phyloP scores from a whole-genome alignment of 139 green algal genomes.

The Axilococcus clingmanii region DNA sequence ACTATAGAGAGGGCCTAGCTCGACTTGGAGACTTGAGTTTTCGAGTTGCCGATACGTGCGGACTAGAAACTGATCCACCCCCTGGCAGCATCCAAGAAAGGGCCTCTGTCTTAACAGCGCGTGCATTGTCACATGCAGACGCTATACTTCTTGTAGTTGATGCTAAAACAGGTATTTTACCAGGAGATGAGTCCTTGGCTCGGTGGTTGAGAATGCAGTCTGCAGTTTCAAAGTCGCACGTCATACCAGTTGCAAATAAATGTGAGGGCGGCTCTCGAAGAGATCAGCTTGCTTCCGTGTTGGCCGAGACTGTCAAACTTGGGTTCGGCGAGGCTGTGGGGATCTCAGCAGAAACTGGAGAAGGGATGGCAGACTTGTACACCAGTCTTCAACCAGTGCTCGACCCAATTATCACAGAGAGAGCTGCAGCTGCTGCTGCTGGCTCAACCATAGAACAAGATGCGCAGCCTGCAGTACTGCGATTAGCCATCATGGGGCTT shows the following conservation, averaged over 20 bases:
- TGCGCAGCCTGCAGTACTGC: slow-evolving; percentile 1
- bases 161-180: slow-evolving; percentile 39
- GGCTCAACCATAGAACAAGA: no score
- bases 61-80: slow-evolving; percentile 56
- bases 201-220: slow-evolving; percentile 47
- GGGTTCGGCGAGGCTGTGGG: slow-evolving; percentile 74
- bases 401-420: slow-evolving; percentile 20
- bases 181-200: slow-evolving; percentile 55
- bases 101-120: slow-evolving; percentile 43
- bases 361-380: slow-evolving; percentile 85
- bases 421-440: no score
- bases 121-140: slow-evolving; percentile 42
- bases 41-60: slow-evolving; percentile 77
- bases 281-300: slow-evolving; percentile 2
- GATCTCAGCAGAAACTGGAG: slow-evolving; percentile 74
- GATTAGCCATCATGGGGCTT: slow-evolving; percentile 66
- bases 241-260: slow-evolving; percentile 81
- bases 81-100: slow-evolving; percentile 49
- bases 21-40: slow-evolving; percentile 77
- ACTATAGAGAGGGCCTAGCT: slow-evolving; percentile 70
- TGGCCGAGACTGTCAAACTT: slow-evolving; percentile 36
- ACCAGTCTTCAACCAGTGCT: slow-evolving; percentile 48
- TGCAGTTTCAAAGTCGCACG: slow-evolving; percentile 1
- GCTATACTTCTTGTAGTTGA: slow-evolving; percentile 72
- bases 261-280: slow-evolving; percentile 45